A percentile compares a stretch with the other conserved stretches of the same genome.
Evolutionary conservation across 2,329 filamentous ascomycete species (phyloP).

Genomic region (Colletotrichum sp.): DNA sequence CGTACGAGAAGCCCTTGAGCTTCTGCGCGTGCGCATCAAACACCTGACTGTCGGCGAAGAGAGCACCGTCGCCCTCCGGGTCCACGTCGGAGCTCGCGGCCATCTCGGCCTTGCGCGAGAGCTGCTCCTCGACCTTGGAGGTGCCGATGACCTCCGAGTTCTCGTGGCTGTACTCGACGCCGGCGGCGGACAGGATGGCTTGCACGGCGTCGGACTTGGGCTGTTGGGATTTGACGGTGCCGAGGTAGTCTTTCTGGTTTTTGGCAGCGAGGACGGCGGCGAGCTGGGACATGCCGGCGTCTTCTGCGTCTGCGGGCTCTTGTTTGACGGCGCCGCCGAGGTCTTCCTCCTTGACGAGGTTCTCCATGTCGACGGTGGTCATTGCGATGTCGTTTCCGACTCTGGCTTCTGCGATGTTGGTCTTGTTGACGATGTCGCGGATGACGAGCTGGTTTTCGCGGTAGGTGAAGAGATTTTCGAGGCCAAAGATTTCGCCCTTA

Average conservation of each 20-base stretch:
- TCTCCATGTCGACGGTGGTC: constrained; percentile 75
- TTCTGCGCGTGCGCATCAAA: constrained; percentile 9
- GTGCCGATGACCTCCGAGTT: constrained; percentile 95
- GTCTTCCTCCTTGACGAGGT: constrained; percentile 55
- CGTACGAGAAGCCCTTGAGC: constrained; percentile 15
- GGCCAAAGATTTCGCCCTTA: constrained; percentile 93
- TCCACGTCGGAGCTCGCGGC: constrained; percentile 49
- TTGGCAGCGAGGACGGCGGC: constrained; percentile 45
- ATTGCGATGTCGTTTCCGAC: constrained; percentile 84
- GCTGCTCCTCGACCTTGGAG: constrained; percentile 86
- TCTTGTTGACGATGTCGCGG: constrained; percentile 97
- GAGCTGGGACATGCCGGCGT: constrained; percentile 70
- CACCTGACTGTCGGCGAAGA: constrained; percentile 61
- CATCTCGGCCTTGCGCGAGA: constrained; percentile 78
- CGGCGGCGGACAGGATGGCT: constrained; percentile 85
- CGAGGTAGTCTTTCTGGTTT: constrained; percentile 44
- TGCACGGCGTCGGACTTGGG: constrained; percentile 76
- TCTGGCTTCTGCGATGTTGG: constrained; percentile 92
- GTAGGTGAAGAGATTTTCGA: constrained; percentile 85
- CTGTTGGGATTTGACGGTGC: constrained; percentile 45
- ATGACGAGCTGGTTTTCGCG: constrained; percentile 80
- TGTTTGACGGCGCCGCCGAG: constrained; percentile 45
- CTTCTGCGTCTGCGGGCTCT: constrained; percentile 48
- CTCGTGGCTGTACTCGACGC: constrained; percentile 94
- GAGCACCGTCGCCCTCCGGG: constrained; percentile 54